Base-by-base conservation (phyloP, 2,329 filamentous ascomycete species). In the Pyrenophora teres region DNA sequence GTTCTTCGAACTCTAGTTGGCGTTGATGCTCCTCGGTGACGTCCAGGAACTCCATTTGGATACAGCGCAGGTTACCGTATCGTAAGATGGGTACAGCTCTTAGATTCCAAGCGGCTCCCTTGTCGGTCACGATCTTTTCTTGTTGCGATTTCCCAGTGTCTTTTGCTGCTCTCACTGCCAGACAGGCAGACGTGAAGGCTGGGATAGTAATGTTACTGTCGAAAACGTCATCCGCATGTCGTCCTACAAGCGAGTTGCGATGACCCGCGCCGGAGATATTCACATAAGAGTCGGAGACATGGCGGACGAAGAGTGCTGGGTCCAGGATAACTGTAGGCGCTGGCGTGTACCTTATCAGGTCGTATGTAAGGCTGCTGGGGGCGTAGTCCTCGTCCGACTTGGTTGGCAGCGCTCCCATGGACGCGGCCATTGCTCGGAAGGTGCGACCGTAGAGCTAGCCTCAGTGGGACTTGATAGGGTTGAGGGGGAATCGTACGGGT, bases 301-400 rank as follows among this genome's bases (percentile, higher is more conserved):
- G 62, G 23, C 56, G 49, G 33, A 73, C 60, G 60, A 87, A 89
- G 45, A 96, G 77, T 52, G 83, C 77, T 12, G 57, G 50, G 48
- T 69, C 62, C 13, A 71, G 46, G 12, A 71, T 48, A 38, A 71
- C 35, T n/a, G 68, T 72, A 27, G 64, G 64, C 39, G 67, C 52
- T 73, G 65, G 80, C 77, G 65, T 79, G 67, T 56, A 74, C 63
- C 70, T 75, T 25, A 71, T 59, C n/a, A 72, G 41, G 23, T 65
- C 63, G 35, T 55, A 44, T 6, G 49, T 46, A 44, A 58, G 44
- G 40, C 43, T 56, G 38, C 25, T 40, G 51, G 39, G 35, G 50
- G 49, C 46, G 45, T 37, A 30, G 25, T 52, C 46, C 39, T 48
- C 54, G 35, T 52, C 49, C n/a, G 35, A 48, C 31, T 32, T 18